Evolutionary conservation across 1,139 yeast genomes (phyloP), one percentile per base, ranked within the genome.

Genomic region (Pichia cactophila): DNA sequence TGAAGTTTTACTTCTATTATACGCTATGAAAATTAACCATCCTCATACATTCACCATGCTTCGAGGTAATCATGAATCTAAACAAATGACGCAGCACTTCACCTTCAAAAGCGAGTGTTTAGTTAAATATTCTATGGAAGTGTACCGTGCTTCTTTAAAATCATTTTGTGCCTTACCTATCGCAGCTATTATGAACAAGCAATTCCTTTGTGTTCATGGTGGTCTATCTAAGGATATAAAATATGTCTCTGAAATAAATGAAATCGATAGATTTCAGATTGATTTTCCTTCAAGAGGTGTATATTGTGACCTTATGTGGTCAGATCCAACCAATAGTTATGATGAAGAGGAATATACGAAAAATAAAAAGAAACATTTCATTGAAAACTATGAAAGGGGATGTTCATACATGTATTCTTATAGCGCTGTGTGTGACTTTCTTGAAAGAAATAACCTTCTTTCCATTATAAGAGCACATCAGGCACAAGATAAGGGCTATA

Each of bases 401-500:
- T 92, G 98, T 65, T 89, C 97, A 0, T 92, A 81, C 66, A 88
- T 94, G 47, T 92, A 80, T 66, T 83, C 96, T 1, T 92, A 86
- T 65, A 78, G 77, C 50, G 97, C 97, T 0, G 80, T 87, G 2
- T 86, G 95, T 60, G 78, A 78, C 46, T 92, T 92, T 59, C 71
- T 92, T 61, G 87, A 86, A 59, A 74, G 82, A 53, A 92, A 90
- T 42, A 86, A 88, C 33, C 70, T 92, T 45, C 70, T 92, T 44
- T 85, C 92, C 12, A 80, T 92, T 40, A 89, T 92, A 47, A 75
- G 98, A 54, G 98, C 97, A 1, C 98, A 92, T 66, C 97, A 92
- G 68, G 97, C 97, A 1, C 98, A 92, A 67, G 97, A 92, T 67
- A 94, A 95, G 16, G 98, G 98, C 29, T 92, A 89, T 69, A 74